Evolutionary conservation across 2,329 filamentous ascomycete genomes (phyloP).

Genomic region (Colletotrichum tanaceti): DNA sequence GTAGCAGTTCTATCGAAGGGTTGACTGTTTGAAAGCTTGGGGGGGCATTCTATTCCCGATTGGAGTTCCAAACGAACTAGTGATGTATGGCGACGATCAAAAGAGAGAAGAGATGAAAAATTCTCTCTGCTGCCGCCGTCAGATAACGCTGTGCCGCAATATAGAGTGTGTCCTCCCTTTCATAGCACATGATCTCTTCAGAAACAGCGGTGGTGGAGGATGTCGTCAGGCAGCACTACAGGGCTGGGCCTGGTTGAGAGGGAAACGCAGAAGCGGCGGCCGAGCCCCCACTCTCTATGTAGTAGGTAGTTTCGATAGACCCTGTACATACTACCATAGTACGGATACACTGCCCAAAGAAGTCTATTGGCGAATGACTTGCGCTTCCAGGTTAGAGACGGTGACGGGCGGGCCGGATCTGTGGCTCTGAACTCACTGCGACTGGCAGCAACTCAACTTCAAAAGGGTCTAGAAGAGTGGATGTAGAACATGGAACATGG

Average conservation of each 20-base stretch:
- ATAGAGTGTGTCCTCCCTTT: not conserved
- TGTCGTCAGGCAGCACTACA: not conserved
- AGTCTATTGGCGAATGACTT: not conserved
- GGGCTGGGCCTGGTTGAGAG: not conserved
- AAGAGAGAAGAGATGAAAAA: not conserved
- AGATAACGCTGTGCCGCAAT: not conserved
- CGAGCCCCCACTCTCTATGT: not conserved
- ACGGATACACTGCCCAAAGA: too few relatives aligned
- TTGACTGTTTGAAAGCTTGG: too few relatives aligned
- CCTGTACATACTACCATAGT: too few relatives aligned
- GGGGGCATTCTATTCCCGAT: too few relatives aligned
- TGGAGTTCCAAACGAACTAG: not conserved
- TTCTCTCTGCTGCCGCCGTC: too few relatives aligned
- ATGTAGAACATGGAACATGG: not conserved
- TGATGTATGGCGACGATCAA: too few relatives aligned
- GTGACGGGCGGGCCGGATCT: constrained; percentile 29
- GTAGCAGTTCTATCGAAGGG: too few relatives aligned
- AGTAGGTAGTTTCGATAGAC: too few relatives aligned
- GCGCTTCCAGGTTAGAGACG: constrained; percentile 23
- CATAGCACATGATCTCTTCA: not conserved
- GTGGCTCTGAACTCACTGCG: constrained; percentile 30
- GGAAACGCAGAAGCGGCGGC: not conserved
- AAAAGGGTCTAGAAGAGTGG: constrained; percentile 29
- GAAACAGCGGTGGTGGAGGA: not conserved
- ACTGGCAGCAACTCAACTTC: constrained; percentile 7